Base-by-base conservation (phyloP, 139 green algal species). In the Chlamydomonas incerta region DNA sequence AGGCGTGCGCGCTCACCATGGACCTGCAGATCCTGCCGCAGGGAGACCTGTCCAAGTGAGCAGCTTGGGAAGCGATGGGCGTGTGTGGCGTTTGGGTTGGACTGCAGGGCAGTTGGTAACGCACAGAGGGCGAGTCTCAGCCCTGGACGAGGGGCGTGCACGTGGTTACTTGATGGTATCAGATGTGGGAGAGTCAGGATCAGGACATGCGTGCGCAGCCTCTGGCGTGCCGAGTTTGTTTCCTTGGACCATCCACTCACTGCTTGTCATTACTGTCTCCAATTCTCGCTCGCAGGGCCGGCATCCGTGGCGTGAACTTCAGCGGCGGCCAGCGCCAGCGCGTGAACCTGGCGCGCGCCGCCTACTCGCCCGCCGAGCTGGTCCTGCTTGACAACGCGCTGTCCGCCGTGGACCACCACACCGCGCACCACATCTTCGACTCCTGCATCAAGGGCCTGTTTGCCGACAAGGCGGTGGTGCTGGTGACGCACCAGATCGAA, bases 11-110 rank as follows among this genome's bases (percentile, higher is more conserved):
- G 20, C 85, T 94, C 34, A 89, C 88, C 68, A 62, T 91, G 37
- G 91, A 94, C 82, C 86, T 94, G 52, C 82, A 93, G 82, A 93
- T 94, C 72, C 90, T 94, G 35, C 87, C 90, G 55, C 65, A 88
- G 72, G 90, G 90, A 26, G 90, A 93, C 73, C 52, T 80, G 68
- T 79, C 70, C 83, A 83, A 83, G 77, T 83, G 33, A 88, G 88
- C 15, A 15, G 18, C n/a, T 26, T 17, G 8, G 35, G 41, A 35
- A 8, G 41, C 55, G 55, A 50, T 50, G 41, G 41, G 41, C 15
- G 8, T 50, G 41, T 50, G 6, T 5, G 5, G 41, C 6, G 8
- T 50, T 50, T 8, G 41, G 41, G 41, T 13, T 5, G 41, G 41
- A 50, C 41, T 13, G 41, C 18, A 62, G 35, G 13, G 68, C 68